phyloP scores from a whole-genome alignment of 768 basidiomycete species.

The Pulveroboletus ravenelii region DNA sequence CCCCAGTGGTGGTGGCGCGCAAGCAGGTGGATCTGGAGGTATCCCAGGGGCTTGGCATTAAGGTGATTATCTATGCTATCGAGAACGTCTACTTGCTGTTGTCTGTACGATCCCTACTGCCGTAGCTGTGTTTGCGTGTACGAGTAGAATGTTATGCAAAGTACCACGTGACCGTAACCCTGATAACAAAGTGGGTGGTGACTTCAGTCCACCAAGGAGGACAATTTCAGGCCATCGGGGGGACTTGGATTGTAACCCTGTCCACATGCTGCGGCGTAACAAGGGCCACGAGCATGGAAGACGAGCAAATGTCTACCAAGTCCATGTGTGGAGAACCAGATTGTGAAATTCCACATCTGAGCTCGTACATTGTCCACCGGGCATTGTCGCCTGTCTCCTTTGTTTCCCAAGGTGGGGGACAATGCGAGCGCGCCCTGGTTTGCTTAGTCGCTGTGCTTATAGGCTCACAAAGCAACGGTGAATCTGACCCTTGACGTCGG shows the following conservation, averaged over 20 bases:
- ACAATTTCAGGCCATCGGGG: neutral
- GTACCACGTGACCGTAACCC: neutral
- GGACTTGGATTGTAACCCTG: too few species aligned
- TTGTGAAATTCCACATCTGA: neutral
- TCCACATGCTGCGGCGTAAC: neutral
- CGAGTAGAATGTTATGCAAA: too few species aligned
- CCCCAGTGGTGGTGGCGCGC: constrained; percentile 37
- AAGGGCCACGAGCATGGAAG: neutral
- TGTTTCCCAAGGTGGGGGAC: constrained; percentile 2
- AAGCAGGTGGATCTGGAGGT: constrained; percentile 32
- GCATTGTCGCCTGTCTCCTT: neutral
- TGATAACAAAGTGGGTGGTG: neutral
- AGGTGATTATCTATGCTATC: constrained; percentile 3
- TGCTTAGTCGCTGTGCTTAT: neutral
- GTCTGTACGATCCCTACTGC: constrained; percentile 12
- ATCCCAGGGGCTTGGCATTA: constrained; percentile 47
- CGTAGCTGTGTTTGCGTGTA: neutral
- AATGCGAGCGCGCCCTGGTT: constrained; percentile 4
- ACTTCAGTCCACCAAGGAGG: neutral
- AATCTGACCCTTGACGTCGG: constrained; percentile 10
- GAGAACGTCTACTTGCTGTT: neutral
- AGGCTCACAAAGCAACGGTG: constrained; percentile 10
- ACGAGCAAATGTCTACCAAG: neutral
- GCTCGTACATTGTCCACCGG: neutral
- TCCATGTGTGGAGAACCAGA: neutral